These are phyloP conservation scores for Acorus gramineus DNA, from an alignment of 106 monocot genomes.

Conservation along the genomic window DNA sequence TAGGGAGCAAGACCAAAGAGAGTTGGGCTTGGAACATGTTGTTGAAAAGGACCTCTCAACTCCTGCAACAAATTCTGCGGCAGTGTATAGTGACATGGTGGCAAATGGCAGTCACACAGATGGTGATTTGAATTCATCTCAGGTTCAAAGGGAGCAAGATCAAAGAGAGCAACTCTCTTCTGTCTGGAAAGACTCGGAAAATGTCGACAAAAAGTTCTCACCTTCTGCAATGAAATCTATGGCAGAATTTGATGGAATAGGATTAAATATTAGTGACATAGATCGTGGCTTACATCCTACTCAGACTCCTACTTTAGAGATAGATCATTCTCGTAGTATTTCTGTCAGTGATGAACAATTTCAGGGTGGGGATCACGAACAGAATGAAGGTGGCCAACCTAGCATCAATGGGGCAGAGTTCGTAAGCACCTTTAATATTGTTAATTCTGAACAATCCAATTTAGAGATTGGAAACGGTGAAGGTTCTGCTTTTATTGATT, in stretches of 20 bases:
- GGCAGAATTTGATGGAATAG: neutral
- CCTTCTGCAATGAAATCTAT: neutral
- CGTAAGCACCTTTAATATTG: too few relatives aligned
- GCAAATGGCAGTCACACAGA: too few relatives aligned
- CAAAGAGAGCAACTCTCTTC: conserved; percentile 9
- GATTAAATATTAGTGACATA: too few relatives aligned
- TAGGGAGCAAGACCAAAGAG: conserved; percentile 35
- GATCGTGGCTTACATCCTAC: too few relatives aligned
- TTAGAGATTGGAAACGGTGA: too few relatives aligned
- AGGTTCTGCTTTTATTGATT: too few relatives aligned
- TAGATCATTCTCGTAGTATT: neutral
- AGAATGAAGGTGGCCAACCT: neutral
- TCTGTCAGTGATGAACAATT: neutral
- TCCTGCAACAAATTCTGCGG: too few relatives aligned
- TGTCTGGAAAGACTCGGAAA: neutral
- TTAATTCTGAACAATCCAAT: too few relatives aligned
- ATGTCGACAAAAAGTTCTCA: neutral
- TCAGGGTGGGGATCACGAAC: neutral
- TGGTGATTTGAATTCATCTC: too few relatives aligned
- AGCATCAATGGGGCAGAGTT: too few relatives aligned
- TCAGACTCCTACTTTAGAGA: neutral
- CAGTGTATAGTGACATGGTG: too few relatives aligned
- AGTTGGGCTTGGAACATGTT: neutral
- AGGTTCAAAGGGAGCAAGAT: conserved; percentile 18
- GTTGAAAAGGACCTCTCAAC: too few relatives aligned